Evolutionary conservation across 257 asterid genomes (phyloP).

Genomic region (Solanum commersonii): DNA sequence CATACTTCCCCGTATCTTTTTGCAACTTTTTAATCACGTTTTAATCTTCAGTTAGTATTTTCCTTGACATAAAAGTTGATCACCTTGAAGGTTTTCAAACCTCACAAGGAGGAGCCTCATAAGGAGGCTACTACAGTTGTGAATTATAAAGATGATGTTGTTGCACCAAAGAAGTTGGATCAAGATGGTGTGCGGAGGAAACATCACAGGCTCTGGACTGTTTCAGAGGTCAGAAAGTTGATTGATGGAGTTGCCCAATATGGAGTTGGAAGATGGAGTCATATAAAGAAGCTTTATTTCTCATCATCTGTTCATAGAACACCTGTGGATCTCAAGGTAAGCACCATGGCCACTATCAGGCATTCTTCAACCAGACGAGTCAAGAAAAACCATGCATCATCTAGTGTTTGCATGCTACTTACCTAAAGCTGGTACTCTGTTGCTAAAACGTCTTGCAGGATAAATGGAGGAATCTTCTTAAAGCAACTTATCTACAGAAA

Average conservation of each 20-base stretch:
- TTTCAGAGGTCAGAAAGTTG: constrained; percentile 67
- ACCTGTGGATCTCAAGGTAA: constrained; percentile 90
- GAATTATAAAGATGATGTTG: constrained; percentile 24
- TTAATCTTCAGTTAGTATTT: background rate
- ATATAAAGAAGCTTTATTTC: constrained; percentile 71
- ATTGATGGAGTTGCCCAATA: constrained; percentile 83
- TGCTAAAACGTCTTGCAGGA: constrained; percentile 43
- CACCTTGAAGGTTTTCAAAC: background rate
- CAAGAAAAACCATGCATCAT: background rate
- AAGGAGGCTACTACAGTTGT: constrained; percentile 5
- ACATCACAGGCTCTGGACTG: constrained; percentile 82
- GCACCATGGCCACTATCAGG: background rate
- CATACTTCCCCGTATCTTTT: background rate
- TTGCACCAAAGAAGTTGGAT: constrained; percentile 16
- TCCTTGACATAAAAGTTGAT: background rate
- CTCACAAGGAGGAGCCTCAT: background rate
- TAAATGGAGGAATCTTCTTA: constrained; percentile 96
- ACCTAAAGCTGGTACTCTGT: background rate
- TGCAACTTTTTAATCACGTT: background rate
- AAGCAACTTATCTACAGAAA: constrained; percentile 66
- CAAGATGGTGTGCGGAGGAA: constrained; percentile 48
- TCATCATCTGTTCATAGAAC: constrained; percentile 78
- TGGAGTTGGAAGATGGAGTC: constrained; percentile 96
- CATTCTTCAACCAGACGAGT: background rate
- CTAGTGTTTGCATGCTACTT: background rate